Conservation (phyloP, 2,329 filamentous ascomycete species). For the Ceratocystis cacaofunesta region DNA sequence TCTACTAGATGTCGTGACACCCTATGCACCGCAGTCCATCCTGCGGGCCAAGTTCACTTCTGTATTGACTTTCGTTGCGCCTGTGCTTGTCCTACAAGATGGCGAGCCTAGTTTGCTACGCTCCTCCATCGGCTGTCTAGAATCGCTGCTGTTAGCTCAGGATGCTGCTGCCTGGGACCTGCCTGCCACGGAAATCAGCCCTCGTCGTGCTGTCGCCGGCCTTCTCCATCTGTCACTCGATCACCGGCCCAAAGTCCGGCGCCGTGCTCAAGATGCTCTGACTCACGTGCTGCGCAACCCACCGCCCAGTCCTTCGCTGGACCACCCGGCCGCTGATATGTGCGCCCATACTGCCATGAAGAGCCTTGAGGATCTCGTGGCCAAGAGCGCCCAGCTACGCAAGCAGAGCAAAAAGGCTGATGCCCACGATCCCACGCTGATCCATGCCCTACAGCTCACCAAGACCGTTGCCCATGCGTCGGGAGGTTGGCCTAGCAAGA, state of each 20-base stretch:
- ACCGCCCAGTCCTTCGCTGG: conserved; percentile 78
- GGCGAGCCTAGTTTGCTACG: conserved; percentile 76
- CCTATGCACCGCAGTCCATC: conserved; percentile 68
- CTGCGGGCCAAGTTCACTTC: conserved; percentile 90
- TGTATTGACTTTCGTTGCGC: conserved; percentile 75
- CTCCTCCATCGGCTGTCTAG: conserved; percentile 81
- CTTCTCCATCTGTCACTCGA: conserved; percentile 75
- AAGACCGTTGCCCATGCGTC: conserved; percentile 78
- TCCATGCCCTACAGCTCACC: conserved; percentile 82
- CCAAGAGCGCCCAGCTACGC: conserved; percentile 43
- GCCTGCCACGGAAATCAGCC: conserved; percentile 66
- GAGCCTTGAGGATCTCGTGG: conserved; percentile 60
- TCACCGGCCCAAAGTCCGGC: conserved; percentile 81
- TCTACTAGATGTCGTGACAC: conserved; percentile 82
- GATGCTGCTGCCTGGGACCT: conserved; percentile 80
- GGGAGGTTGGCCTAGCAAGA: conserved; percentile 90
- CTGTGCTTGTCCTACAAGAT: conserved; percentile 62
- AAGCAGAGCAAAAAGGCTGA: conserved; percentile 49
- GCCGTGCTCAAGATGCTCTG: conserved; percentile 80
- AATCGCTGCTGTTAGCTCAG: conserved; percentile 80
- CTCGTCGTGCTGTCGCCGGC: conserved; percentile 73
- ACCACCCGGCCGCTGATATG: conserved; percentile 91
- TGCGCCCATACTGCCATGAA: conserved; percentile 82
- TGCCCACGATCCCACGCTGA: conserved; percentile 64
- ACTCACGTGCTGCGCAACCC: conserved; percentile 69